These are phyloP conservation scores for Apium graveolens DNA, from an alignment of 129 eudicot species.

Conservation along the genomic window DNA sequence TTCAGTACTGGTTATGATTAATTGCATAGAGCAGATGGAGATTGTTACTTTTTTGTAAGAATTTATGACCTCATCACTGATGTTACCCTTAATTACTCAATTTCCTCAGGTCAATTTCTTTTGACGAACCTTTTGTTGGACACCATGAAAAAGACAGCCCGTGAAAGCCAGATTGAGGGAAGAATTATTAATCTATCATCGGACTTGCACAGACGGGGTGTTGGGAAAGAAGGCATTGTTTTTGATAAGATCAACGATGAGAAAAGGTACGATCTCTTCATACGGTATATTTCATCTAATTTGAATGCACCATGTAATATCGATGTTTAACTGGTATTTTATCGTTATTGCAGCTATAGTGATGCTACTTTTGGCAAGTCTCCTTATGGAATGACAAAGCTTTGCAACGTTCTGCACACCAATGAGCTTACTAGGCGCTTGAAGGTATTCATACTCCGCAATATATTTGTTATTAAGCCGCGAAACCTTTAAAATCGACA, in stretches of 20 bases:
- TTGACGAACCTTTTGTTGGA: constrained; percentile 50
- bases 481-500: not conserved
- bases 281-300: too few species aligned
- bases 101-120: constrained; percentile 47
- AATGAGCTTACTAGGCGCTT: constrained; percentile 43
- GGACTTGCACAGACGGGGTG: constrained; percentile 24
- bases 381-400: constrained; percentile 56
- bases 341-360: not conserved
- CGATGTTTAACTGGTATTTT: not conserved
- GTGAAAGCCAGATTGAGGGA: constrained; percentile 41
- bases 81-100: not conserved
- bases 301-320: not conserved
- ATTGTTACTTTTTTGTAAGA: not conserved
- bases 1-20: not conserved
- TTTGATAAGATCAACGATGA: constrained; percentile 48
- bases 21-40: not conserved
- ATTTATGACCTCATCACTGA: not conserved
- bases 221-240: constrained; percentile 39
- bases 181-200: constrained; percentile 54
- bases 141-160: constrained; percentile 48
- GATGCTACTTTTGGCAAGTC: not conserved
- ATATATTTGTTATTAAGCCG: not conserved
- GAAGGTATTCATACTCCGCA: constrained; percentile 23
- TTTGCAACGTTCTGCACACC: constrained; percentile 46
- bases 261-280: constrained; percentile 19